These are phyloP conservation scores for Ogataea ganodermae DNA, from an alignment of 805 yeast species.

Conservation along the genomic window DNA sequence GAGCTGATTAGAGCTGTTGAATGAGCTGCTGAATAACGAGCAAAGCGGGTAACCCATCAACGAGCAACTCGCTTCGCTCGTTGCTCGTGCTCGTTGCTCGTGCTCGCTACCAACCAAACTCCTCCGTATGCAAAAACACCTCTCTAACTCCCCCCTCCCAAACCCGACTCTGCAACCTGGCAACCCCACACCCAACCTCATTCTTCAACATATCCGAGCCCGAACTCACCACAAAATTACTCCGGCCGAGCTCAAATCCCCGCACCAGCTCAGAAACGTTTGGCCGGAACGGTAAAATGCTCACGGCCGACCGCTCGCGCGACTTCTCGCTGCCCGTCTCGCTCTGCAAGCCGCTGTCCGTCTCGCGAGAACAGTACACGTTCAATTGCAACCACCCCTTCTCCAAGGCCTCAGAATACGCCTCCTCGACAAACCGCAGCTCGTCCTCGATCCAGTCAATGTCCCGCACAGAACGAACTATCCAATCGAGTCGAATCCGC, in stretches of 20 bases:
- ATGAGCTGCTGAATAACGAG: too few relatives aligned
- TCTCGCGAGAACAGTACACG: slow-evolving; percentile 13
- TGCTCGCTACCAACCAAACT: slow-evolving; percentile 44
- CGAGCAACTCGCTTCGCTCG: not conserved
- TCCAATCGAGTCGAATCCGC: slow-evolving; percentile 47
- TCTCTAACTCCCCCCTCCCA: slow-evolving; percentile 39
- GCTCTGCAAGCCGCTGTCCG: not conserved
- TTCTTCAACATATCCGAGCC: slow-evolving; percentile 46
- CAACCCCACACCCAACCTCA: slow-evolving; percentile 41
- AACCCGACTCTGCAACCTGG: slow-evolving; percentile 42
- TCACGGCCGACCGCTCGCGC: not conserved
- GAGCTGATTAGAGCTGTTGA: too few relatives aligned
- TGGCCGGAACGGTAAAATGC: slow-evolving; percentile 19
- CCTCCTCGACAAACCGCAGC: slow-evolving; percentile 36
- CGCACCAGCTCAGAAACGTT: slow-evolving; percentile 18
- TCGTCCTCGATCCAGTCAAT: slow-evolving; percentile 45
- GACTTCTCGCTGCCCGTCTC: not conserved
- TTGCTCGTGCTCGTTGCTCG: not conserved
- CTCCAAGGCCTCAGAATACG: slow-evolving; percentile 29
- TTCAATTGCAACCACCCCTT: slow-evolving; percentile 17
- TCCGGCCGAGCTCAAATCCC: slow-evolving; percentile 30
- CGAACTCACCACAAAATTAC: slow-evolving; percentile 46
- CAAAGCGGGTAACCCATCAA: too few relatives aligned
- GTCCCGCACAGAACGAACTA: slow-evolving; percentile 37
- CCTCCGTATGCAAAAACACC: slow-evolving; percentile 52